Conservation (phyloP, 169 alveolate species). For the Pseudocohnilembus persalinus region DNA sequence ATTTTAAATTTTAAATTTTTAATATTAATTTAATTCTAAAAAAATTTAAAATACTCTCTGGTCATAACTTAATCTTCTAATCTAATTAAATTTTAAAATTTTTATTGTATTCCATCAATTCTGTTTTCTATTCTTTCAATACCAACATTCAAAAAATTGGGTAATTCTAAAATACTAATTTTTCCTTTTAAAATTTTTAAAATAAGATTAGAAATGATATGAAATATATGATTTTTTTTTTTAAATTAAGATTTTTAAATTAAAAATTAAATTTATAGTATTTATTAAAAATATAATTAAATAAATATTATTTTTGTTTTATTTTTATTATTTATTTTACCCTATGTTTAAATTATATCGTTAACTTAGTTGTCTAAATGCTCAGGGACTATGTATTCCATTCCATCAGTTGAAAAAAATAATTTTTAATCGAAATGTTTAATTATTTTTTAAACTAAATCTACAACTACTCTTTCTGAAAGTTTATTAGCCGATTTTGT, state of each 20-base stretch:
- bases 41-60: not conserved
- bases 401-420: conserved; percentile 41
- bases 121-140: conserved; percentile 36
- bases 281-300: too few species aligned
- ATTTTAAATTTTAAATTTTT: too few species aligned
- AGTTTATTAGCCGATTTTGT: conserved; percentile 19
- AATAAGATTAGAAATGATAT: too few species aligned
- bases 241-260: too few species aligned
- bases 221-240: too few species aligned
- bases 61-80: conserved; percentile 37
- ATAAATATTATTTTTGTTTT: not conserved
- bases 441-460: conserved; percentile 37
- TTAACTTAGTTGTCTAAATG: conserved; percentile 26
- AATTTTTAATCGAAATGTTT: conserved; percentile 27
- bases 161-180: not conserved
- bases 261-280: too few species aligned
- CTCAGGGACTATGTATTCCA: conserved; percentile 35
- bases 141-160: conserved; percentile 30
- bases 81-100: conserved; percentile 31
- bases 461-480: conserved; percentile 44
- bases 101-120: conserved; percentile 13
- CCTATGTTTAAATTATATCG: conserved; percentile 10
- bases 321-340: conserved; percentile 10
- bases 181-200: not conserved
- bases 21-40: too few species aligned